Evolutionary conservation across 1,284 basidiomycete genomes (phyloP).

Genomic region (Microbotryum intermedium): DNA sequence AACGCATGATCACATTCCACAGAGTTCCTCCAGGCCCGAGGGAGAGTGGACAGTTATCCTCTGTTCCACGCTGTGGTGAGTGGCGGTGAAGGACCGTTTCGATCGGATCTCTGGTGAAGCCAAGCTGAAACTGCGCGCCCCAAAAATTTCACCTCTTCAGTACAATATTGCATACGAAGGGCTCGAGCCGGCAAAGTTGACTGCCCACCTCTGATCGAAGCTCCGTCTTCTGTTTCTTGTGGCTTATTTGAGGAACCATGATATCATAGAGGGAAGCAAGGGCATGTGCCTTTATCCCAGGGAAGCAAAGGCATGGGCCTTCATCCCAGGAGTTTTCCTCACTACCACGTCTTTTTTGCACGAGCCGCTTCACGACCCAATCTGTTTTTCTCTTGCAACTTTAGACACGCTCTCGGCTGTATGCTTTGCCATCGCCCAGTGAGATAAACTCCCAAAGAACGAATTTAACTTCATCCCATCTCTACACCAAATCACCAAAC

Average conservation of each 20-base stretch:
- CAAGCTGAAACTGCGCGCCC: too few species aligned
- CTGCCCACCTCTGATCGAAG: conserved; percentile 18
- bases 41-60: conserved; percentile 47
- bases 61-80: conserved; percentile 41
- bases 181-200: conserved; percentile 18
- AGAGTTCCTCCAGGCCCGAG: conserved; percentile 45
- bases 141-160: neutral
- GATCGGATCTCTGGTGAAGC: neutral
- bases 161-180: conserved; percentile 28
- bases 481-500: conserved; percentile 43
- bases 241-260: neutral
- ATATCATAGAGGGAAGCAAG: neutral
- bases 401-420: neutral
- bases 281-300: too few species aligned
- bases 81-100: neutral
- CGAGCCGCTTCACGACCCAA: neutral
- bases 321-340: too few species aligned
- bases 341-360: neutral
- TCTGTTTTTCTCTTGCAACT: neutral
- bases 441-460: neutral
- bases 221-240: neutral
- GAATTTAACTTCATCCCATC: neutral
- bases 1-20: conserved; percentile 15
- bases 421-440: too few species aligned
- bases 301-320: neutral